Evolutionary conservation across 1,284 basidiomycete species (phyloP), one percentile per base, ranked within the genome.

Genomic region (Vanrija humicola): DNA sequence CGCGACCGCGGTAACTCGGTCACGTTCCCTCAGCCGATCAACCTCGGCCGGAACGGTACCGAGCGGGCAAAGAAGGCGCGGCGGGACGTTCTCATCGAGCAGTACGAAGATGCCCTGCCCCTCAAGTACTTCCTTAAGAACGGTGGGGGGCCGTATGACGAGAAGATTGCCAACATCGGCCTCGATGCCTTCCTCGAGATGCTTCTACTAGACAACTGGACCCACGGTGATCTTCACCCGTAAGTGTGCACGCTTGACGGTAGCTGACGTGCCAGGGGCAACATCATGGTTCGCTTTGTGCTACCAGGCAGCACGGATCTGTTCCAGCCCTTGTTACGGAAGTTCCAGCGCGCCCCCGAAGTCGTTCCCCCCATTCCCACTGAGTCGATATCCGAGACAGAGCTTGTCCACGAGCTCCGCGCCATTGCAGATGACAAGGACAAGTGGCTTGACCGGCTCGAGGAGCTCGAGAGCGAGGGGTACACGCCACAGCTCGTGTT

Each of bases 101-200:
- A 98, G 74, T 95, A 84, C 65, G 86, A 96, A 74, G 89, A 96
- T 68, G 96, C 95, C 0, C 70, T 98, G 19, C 93, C 96, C 6
- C 79, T 99, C 49, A 94, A 97, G 71, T 74, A 81, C 38, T 98
- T 99, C 72, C 70, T 99, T 63, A 82, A 80, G 57, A 89, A 94
- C 60, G 93, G 95, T 1, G 93, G 91, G 23, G 94, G 90, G 0
- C 89, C 89, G 6, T 98, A 85, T 69, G 91, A 98, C 68, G 85
- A 88, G 55, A 84, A 87, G 54, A 84, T 99, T 42, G 95, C 96
- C 6, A 94, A 90, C 54, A 82, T 94, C 16, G 96, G 96, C 10
- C 80, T 98, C 15, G 93, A 98, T 73, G 92, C 94, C 1, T 99
- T 98, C 77, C 74, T 99, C 71, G 92, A 97, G 78, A 99, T 99